Evolutionary conservation across 805 yeast genomes (phyloP).

Genomic region (Clavispora santaluciae): DNA sequence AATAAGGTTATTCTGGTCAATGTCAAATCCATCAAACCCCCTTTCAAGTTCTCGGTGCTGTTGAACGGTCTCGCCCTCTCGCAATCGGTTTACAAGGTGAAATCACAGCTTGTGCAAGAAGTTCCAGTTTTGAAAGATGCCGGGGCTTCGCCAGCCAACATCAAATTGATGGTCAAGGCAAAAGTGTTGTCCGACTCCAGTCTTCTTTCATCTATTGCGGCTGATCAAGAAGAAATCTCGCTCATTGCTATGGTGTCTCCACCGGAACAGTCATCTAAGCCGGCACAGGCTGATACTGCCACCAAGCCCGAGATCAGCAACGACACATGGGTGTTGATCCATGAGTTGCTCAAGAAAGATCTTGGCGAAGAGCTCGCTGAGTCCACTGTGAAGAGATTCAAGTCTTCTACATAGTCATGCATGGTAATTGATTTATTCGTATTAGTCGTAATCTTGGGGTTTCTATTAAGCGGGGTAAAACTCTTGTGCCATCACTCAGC

Average conservation of each 20-base stretch:
- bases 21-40: slow-evolving; percentile 64
- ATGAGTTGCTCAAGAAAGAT: slow-evolving; percentile 27
- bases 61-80: slow-evolving; percentile 20
- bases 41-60: slow-evolving; percentile 49
- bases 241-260: slow-evolving; percentile 18
- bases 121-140: slow-evolving; percentile 21
- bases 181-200: slow-evolving; percentile 56
- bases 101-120: slow-evolving; percentile 28
- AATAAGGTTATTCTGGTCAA: slow-evolving; percentile 11
- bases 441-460: neutral
- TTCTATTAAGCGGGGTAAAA: too few species aligned
- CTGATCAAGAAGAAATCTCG: slow-evolving; percentile 6
- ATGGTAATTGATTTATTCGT: neutral
- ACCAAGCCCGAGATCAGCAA: slow-evolving; percentile 7
- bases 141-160: slow-evolving; percentile 32
- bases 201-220: slow-evolving; percentile 24
- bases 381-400: slow-evolving; percentile 25
- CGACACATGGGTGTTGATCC: slow-evolving; percentile 44
- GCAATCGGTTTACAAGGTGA: slow-evolving; percentile 35
- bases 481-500: too few species aligned
- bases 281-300: neutral
- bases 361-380: slow-evolving; percentile 23
- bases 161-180: slow-evolving; percentile 55
- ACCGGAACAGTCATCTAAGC: neutral
- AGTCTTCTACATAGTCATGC: neutral